Evolutionary conservation across 129 eudicot species (phyloP).

Genomic region (Logfia minima): DNA sequence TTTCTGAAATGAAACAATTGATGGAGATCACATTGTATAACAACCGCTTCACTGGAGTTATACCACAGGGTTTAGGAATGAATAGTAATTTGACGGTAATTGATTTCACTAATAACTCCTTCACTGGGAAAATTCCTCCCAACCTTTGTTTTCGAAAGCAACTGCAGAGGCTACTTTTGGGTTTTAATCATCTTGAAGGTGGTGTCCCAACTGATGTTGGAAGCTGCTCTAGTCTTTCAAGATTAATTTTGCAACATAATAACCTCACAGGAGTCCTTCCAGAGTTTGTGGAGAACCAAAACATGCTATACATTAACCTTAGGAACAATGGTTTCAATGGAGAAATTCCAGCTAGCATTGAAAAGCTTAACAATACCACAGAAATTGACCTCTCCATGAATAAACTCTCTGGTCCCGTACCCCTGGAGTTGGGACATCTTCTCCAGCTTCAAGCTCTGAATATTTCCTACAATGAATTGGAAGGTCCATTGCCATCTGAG

Average conservation of each 20-base stretch:
- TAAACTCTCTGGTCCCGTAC: constrained; percentile 52
- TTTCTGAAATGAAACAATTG: constrained; percentile 52
- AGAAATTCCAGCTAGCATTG: constrained; percentile 53
- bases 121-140: constrained; percentile 75
- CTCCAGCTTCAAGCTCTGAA: constrained; percentile 50
- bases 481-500: constrained; percentile 64
- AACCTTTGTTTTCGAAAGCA: constrained; percentile 63
- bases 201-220: constrained; percentile 63
- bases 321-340: constrained; percentile 61
- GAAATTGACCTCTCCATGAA: constrained; percentile 58
- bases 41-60: constrained; percentile 64
- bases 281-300: constrained; percentile 45
- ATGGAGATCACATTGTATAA: constrained; percentile 54
- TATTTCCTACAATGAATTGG: constrained; percentile 61
- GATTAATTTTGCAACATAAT: constrained; percentile 57
- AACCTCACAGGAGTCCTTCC: constrained; percentile 73
- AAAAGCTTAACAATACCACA: constrained; percentile 44
- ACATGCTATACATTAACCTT: constrained; percentile 51
- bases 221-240: constrained; percentile 64
- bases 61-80: constrained; percentile 75
- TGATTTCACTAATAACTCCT: constrained; percentile 68
- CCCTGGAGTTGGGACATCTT: constrained; percentile 58
- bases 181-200: constrained; percentile 63
- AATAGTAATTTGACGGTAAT: constrained; percentile 58
- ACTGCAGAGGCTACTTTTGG: constrained; percentile 53